Percentiles rank a stretch among this genome's conserved stretches.
Conservation (phyloP, 108 stramenopile species). For the Fragilaria crotonensis region DNA sequence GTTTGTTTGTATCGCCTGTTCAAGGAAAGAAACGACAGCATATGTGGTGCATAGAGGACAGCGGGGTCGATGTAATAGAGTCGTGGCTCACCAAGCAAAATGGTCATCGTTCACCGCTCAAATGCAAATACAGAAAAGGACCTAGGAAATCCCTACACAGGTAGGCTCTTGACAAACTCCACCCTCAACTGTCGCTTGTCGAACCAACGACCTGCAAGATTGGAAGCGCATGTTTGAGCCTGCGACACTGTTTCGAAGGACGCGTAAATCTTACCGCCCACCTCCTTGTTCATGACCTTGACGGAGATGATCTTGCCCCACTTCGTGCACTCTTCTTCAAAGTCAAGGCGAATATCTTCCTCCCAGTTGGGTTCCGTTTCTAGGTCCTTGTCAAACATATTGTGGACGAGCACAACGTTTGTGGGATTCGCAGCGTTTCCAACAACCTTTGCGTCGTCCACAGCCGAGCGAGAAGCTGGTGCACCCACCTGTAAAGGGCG, state of each 20-base stretch:
- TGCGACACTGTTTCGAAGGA: constrained; percentile 57
- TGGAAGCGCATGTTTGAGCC: constrained; percentile 75
- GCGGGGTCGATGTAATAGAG: too few relatives aligned
- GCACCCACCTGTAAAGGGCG: constrained; percentile 1
- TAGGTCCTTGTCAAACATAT: constrained; percentile 92
- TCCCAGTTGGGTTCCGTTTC: constrained; percentile 90
- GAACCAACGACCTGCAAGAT: constrained; percentile 91
- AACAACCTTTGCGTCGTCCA: constrained; percentile 11
- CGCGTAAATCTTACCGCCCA: constrained; percentile 91
- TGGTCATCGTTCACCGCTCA: too few relatives aligned
- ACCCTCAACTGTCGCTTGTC: constrained; percentile 86
- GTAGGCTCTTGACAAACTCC: constrained; percentile 46
- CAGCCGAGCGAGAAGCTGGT: not conserved
- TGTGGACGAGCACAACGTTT: constrained; percentile 68
- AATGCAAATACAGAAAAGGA: too few relatives aligned
- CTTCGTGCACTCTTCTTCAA: constrained; percentile 82
- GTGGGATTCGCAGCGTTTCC: constrained; percentile 17
- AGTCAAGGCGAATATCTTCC: constrained; percentile 83
- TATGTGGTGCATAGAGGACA: too few relatives aligned
- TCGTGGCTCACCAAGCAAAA: not conserved
- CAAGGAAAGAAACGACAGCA: not conserved
- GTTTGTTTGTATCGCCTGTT: too few relatives aligned
- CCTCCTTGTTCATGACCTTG: constrained; percentile 64
- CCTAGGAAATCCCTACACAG: not conserved
- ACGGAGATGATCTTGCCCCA: constrained; percentile 72